phyloP scores from a whole-genome alignment of 768 basidiomycete genomes.

The Cystobasidiopsis lactophilus region DNA sequence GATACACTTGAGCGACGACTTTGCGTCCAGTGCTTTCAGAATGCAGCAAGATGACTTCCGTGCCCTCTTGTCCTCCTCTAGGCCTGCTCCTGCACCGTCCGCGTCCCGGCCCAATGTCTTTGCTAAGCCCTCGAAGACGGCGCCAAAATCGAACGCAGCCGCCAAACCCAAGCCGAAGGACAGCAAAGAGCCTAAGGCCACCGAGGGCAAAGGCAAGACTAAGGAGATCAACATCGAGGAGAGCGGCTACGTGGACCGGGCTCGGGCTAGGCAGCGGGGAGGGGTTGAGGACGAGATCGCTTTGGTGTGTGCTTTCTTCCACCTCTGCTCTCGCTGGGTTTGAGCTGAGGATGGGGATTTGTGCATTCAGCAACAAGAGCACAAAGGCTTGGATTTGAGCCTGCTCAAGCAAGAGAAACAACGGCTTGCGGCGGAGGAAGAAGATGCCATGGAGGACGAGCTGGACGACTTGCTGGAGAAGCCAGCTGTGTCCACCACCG shows the following conservation, averaged over 20 bases:
- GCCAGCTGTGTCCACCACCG: neutral
- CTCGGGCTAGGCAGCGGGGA: neutral
- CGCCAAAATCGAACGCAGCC: neutral
- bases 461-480: constrained; percentile 33
- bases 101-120: neutral
- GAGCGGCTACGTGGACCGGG: neutral
- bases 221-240: neutral
- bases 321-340: neutral
- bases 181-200: neutral
- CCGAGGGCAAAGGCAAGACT: neutral
- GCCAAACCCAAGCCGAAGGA: neutral
- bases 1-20: no score
- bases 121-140: neutral
- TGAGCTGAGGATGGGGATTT: neutral
- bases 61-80: neutral
- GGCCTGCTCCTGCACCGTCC: neutral
- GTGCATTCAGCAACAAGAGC: constrained; percentile 41
- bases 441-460: constrained; percentile 50
- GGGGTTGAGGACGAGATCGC: neutral
- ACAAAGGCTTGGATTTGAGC: constrained; percentile 73
- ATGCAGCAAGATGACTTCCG: constrained; percentile 1
- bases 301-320: neutral
- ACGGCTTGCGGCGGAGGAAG: constrained; percentile 27
- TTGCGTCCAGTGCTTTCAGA: no score
- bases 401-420: constrained; percentile 67